Evolutionary conservation across 257 asterid species (phyloP).

Genomic region (Hygrophila difformis): DNA sequence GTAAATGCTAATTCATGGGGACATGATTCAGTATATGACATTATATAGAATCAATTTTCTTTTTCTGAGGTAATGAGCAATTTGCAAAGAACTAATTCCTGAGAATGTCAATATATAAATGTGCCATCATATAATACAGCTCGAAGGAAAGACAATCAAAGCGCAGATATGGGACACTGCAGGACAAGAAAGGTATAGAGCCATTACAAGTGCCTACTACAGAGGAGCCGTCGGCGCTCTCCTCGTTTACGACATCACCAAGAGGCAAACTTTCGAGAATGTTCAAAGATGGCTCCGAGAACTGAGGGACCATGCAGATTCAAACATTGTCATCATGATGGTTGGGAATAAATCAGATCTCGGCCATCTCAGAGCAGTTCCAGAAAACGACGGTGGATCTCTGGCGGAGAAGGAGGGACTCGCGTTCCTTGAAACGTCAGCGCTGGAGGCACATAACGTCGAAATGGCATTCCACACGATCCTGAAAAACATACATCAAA

Average conservation of each 20-base stretch:
- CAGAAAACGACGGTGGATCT: slow-evolving; percentile 13
- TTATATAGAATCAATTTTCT: no score
- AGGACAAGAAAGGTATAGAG: slow-evolving; percentile 21
- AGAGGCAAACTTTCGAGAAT: slow-evolving; percentile 15
- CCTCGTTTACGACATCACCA: slow-evolving; percentile 20
- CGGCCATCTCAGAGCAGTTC: slow-evolving; percentile 15
- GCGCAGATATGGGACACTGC: slow-evolving; percentile 24
- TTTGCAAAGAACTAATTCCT: neutral
- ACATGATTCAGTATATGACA: no score
- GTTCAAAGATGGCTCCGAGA: slow-evolving; percentile 20
- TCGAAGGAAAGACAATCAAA: slow-evolving; percentile 20
- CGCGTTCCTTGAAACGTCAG: slow-evolving; percentile 14
- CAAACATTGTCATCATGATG: slow-evolving; percentile 20
- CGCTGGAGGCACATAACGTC: slow-evolving; percentile 15
- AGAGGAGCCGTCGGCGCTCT: slow-evolving; percentile 18
- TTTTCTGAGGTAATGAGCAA: no score
- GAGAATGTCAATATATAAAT: neutral
- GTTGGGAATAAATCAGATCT: slow-evolving; percentile 18
- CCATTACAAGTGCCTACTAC: slow-evolving; percentile 20
- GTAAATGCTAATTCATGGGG: no score
- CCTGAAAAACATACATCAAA: slow-evolving; percentile 15
- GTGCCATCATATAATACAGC: slow-evolving; percentile 13
- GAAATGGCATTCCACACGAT: slow-evolving; percentile 16
- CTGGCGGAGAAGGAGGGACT: slow-evolving; percentile 20
- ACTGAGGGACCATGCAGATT: slow-evolving; percentile 20